Conservation (phyloP, 2,329 filamentous ascomycete genomes). For the Knoxdaviesia proteae region DNA sequence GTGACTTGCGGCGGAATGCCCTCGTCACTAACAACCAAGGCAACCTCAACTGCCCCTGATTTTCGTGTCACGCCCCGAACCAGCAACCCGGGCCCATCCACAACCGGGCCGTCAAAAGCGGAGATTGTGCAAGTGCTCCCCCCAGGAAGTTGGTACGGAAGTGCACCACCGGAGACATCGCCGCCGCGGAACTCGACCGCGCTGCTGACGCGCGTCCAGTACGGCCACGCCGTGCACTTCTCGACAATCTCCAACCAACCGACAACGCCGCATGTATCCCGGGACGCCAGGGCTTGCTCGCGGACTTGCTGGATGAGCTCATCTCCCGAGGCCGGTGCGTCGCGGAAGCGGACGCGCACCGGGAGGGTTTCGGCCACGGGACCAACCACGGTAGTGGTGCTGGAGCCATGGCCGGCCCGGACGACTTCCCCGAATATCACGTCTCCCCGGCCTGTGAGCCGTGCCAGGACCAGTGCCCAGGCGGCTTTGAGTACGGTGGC, state of each 20-base stretch:
- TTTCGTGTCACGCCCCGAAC: constrained; percentile 15
- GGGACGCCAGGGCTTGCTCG: constrained; percentile 19
- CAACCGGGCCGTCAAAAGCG: constrained; percentile 17
- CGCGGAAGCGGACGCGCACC: constrained; percentile 24
- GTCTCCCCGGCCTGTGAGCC: constrained; percentile 24
- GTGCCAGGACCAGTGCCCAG: constrained; percentile 34
- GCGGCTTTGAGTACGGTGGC: constrained; percentile 31
- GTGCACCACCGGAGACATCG: background rate
- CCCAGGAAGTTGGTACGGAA: background rate
- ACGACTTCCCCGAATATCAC: constrained; percentile 35
- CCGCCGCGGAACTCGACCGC: constrained; percentile 17
- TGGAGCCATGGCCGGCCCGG: constrained; percentile 22
- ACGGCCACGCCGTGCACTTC: constrained; percentile 31
- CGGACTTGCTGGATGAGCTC: constrained; percentile 27
- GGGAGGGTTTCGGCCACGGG: constrained; percentile 26
- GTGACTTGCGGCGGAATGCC: constrained; percentile 6
- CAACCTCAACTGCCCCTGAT: too few relatives aligned
- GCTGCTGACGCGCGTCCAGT: constrained; percentile 32
- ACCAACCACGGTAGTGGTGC: constrained; percentile 29
- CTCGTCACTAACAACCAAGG: constrained; percentile 14
- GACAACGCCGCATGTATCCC: constrained; percentile 14
- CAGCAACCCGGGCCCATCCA: constrained; percentile 23
- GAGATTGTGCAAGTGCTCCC: background rate
- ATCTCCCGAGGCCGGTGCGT: constrained; percentile 21
- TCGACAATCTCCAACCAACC: constrained; percentile 29